Evolutionary conservation across 768 basidiomycete genomes (phyloP), one percentile per base, ranked within the genome.

Genomic region (Leccinum arenicola): DNA sequence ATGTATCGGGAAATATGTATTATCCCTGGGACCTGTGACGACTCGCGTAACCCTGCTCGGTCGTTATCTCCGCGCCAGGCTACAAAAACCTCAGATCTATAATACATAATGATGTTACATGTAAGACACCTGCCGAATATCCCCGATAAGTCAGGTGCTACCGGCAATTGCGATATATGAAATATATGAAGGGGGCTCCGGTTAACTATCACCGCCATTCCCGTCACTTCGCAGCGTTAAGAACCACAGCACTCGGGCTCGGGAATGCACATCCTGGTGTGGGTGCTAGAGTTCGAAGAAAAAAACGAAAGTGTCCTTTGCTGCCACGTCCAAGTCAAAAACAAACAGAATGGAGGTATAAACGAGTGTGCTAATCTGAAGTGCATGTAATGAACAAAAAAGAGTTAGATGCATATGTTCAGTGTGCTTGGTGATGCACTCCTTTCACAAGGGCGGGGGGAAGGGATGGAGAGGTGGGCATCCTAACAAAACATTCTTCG

Each of bases 401-500:
- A 68, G 60, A 66, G 73, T 58, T 73, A 73, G 73, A 73, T 74
- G 74, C 72, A 73, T 68, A 66, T 74, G 70, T 75, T 65, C 73
- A 67, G 60, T 64, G 61, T 70, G 57, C 57, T 38, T 66, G 65
- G 55, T 25, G 50, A 50, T 62, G 56, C 52, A 40, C 50, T 52
- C 54, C 59, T 43, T 52, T 45, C 36, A 21, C 47, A 54, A 27
- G 17, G 31, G 7, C 11, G 12, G 61, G 14, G 48, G 29, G 15
- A 36, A 25, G 43, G 47, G 48, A 40, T 40, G 50, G 33, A 12
- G 43, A 25, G 49, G 45, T 50, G 66, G 61, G 62, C 66, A 73
- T 66, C 61, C 74, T 81, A 92, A 74, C 89, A 90, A 75, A 93
- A 93, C 51, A 87, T 63, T 73, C 81, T 83, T 71, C 82, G 84